Conservation (phyloP, 306 rosid species). For the Quercus gilva region DNA sequence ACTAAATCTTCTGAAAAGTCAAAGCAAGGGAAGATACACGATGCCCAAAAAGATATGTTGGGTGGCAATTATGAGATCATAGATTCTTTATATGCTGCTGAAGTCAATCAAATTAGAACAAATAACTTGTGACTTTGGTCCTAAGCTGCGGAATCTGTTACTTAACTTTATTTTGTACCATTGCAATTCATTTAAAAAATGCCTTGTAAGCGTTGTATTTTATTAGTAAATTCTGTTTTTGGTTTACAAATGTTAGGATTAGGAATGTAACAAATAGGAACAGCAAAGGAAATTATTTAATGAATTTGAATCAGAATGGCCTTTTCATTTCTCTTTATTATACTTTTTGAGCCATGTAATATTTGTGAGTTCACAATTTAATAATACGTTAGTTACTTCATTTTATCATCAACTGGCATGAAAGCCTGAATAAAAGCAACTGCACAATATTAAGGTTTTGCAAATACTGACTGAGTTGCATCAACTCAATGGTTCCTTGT, state of each 20-base stretch:
- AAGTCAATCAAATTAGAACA: conserved; percentile 25
- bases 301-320: not conserved
- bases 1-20: conserved; percentile 11
- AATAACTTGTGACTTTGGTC: conserved; percentile 29
- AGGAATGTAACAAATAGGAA: conserved; percentile 1
- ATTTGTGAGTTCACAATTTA: no score
- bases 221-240: not conserved
- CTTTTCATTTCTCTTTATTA: not conserved
- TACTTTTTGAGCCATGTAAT: not conserved
- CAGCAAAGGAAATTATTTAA: not conserved
- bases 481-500: no score
- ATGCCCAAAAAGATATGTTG: conserved; percentile 23
- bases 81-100: conserved; percentile 41
- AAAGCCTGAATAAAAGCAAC: not conserved
- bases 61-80: conserved; percentile 26
- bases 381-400: no score
- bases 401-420: not conserved
- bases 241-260: not conserved
- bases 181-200: not conserved
- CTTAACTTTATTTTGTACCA: not conserved
- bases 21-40: conserved; percentile 25
- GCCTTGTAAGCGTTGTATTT: not conserved
- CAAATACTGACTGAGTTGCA: no score
- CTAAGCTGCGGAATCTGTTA: not conserved
- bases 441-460: no score